phyloP scores from a whole-genome alignment of 2,329 filamentous ascomycete species.

The Cercospora beticola region DNA sequence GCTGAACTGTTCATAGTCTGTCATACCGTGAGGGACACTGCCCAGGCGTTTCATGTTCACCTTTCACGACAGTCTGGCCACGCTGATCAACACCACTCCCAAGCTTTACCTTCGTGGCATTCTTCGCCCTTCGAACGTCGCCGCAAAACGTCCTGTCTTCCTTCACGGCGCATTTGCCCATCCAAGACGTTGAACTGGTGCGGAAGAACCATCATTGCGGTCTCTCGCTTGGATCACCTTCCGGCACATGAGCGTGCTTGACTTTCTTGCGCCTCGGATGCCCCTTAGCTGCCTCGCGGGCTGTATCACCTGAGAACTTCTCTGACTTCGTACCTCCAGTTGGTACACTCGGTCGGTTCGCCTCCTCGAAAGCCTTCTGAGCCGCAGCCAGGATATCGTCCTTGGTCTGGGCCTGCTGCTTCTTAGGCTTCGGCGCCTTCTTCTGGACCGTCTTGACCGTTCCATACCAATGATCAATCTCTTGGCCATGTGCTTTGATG shows the following conservation, averaged over 20 bases:
- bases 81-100: no score
- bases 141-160: neutral
- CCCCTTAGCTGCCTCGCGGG: neutral
- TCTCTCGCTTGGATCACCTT: neutral
- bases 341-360: neutral
- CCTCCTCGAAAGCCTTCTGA: constrained; percentile 1
- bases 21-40: neutral
- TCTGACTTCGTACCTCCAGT: neutral
- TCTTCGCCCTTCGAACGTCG: neutral
- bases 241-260: neutral
- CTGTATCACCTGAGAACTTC: neutral
- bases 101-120: neutral
- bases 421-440: neutral
- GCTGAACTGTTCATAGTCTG: neutral
- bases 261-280: neutral
- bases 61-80: neutral
- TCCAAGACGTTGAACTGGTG: neutral
- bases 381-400: constrained; percentile 1
- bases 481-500: neutral
- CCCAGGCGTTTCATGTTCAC: neutral
- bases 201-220: neutral
- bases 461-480: neutral
- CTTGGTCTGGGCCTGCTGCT: neutral
- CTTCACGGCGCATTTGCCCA: neutral
- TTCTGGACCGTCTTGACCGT: neutral